phyloP scores from a whole-genome alignment of 305 asterid genomes.

The Fraxinus floribunda region DNA sequence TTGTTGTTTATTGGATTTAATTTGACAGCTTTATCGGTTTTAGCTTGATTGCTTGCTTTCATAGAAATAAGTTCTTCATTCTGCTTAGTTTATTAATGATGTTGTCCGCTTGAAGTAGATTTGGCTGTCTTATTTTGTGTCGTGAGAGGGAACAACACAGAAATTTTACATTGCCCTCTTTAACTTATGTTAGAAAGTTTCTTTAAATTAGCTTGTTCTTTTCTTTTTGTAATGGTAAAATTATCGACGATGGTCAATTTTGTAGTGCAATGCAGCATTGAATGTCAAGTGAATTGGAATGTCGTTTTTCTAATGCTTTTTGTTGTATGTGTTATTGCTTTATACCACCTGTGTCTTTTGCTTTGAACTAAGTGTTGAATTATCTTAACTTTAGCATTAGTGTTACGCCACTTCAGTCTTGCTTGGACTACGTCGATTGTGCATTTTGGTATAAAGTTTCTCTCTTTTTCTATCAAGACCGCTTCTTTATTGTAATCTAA shows the following conservation, averaged over 20 bases:
- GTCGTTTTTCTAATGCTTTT: background rate
- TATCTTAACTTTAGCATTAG: background rate
- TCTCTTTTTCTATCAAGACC: background rate
- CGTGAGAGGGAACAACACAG: slow-evolving; percentile 3
- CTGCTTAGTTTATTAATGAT: slow-evolving; percentile 1
- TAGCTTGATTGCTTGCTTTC: slow-evolving; percentile 19
- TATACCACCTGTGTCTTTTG: background rate
- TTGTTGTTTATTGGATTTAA: slow-evolving; percentile 41
- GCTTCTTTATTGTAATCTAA: background rate
- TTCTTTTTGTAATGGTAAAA: background rate
- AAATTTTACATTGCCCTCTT: slow-evolving; percentile 13
- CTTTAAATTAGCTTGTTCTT: background rate
- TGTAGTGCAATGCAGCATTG: slow-evolving; percentile 7
- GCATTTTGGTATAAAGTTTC: background rate
- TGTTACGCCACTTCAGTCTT: background rate
- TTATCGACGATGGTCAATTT: background rate
- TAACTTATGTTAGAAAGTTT: background rate
- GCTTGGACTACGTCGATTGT: background rate
- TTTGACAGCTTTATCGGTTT: slow-evolving; percentile 26
- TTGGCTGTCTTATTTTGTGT: slow-evolving; percentile 10
- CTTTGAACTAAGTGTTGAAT: background rate
- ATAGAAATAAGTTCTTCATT: slow-evolving; percentile 17
- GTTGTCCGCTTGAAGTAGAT: slow-evolving; percentile 9
- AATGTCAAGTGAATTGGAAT: slow-evolving; percentile 19
- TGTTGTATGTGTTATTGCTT: background rate